Conservation (phyloP, 163 green algal genomes). For the Scenedesmus sp. region DNA sequence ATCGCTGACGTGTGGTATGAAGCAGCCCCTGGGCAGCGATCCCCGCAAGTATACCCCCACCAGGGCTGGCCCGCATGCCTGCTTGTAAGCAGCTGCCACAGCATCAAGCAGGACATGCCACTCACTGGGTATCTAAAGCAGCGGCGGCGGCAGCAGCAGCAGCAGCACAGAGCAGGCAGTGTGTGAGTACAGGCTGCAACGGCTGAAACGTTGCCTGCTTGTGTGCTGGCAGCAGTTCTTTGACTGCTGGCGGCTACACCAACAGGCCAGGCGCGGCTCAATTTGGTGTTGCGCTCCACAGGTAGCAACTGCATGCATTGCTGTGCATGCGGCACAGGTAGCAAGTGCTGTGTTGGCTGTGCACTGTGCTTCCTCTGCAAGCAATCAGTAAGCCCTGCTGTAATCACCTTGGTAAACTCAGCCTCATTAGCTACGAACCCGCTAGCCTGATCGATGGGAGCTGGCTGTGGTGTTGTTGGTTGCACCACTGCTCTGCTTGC, state of each 20-base stretch:
- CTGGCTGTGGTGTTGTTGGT: slow-evolving; percentile 20
- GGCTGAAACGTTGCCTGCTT: background rate
- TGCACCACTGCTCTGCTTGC: background rate
- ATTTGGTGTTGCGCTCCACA: background rate
- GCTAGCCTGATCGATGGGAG: background rate
- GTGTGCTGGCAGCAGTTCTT: background rate
- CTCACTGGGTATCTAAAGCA: background rate
- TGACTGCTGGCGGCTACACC: too few relatives aligned
- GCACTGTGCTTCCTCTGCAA: background rate
- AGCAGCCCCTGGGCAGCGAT: slow-evolving; percentile 40
- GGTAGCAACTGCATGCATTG: background rate
- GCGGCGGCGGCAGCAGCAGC: background rate
- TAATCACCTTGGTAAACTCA: background rate
- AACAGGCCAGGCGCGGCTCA: background rate
- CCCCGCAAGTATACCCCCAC: slow-evolving; percentile 53
- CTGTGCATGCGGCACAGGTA: too few relatives aligned
- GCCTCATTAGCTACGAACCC: slow-evolving; percentile 33
- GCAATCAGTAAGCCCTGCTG: background rate
- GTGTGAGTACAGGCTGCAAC: background rate
- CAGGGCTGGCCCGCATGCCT: background rate
- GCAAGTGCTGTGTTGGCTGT: background rate
- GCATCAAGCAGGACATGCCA: background rate
- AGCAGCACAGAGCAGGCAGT: slow-evolving; percentile 6
- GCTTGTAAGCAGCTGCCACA: background rate
- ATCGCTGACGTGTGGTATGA: slow-evolving; percentile 36